Evolutionary conservation across 2,329 filamentous ascomycete species (phyloP), one percentile per base, ranked within the genome.

Genomic region (Arthrobotrys megalospora): DNA sequence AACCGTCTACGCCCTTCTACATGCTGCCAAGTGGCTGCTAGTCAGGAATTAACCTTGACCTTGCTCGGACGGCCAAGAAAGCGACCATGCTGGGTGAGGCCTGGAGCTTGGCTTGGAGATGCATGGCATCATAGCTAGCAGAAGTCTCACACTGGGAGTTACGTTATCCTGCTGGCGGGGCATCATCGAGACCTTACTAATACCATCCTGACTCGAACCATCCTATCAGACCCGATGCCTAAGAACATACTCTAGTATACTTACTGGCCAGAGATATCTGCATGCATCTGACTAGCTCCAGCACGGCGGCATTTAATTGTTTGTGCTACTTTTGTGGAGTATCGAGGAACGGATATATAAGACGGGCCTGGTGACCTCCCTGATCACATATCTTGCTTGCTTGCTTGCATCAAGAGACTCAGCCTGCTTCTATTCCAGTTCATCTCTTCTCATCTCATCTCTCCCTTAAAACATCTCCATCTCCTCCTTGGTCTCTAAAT

Each of bases 141-240:
- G 2, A 53, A 24, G 24, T 53, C 24, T 16, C 14, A 8, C 52
- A 11, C 12, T 14, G 41, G 14, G 50, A 28, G 70, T 75, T 75
- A 75, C 70, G 70, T 75, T 73, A 66, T 75, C 62, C 32, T 58
- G 68, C 32, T 14, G 69, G 69, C 62, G 69, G 69, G 62, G 69
- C 50, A 66, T 11, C 8, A 12, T 52, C 36, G 36, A 12, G 36
- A 38, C 36, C 36, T 38, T 38, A 38, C 8, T 38, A 12, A 38
- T 38, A 38, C 12, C 36, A 6, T 38, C 24, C 24, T 28, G 24
- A 28, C 24, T 28, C 24, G 24, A 28, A 28, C 24, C 24, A 28
- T 28, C 21, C 47, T 21, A 50, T 50, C 47, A 19, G 47, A 28
- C 19, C 47, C 47, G 47, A 16, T n/a, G n/a, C n/a, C n/a, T 47